These are phyloP conservation scores for Lodderomyces jiufengensis DNA, from an alignment of 1,139 yeast genomes.

Conservation along the genomic window DNA sequence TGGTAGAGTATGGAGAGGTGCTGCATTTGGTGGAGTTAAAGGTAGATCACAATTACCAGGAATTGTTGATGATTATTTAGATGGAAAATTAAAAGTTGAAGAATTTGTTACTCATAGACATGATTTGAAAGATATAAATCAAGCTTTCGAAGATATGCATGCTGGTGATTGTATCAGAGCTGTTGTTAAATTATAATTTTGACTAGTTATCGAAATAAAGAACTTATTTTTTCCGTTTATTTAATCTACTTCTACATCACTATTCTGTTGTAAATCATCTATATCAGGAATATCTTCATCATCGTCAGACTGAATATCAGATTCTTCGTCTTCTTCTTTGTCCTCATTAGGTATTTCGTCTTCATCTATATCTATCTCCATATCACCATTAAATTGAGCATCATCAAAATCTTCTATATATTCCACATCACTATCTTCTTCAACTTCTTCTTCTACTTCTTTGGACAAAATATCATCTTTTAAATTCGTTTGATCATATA, in stretches of 20 bases:
- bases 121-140: constrained; percentile 70
- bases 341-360: constrained; percentile 21
- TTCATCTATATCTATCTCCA: constrained; percentile 18
- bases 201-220: constrained; percentile 13
- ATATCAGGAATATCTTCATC: constrained; percentile 14
- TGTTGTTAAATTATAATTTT: constrained; percentile 62
- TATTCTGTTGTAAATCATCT: constrained; percentile 17
- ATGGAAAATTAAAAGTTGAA: constrained; percentile 84
- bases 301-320: constrained; percentile 22
- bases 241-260: constrained; percentile 27
- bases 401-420: constrained; percentile 42
- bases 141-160: constrained; percentile 94
- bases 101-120: constrained; percentile 93
- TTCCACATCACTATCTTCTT: constrained; percentile 36
- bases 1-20: constrained; percentile 98
- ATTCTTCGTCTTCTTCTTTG: constrained; percentile 20
- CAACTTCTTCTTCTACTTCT: constrained; percentile 26
- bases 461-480: constrained; percentile 50
- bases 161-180: constrained; percentile 93
- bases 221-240: constrained; percentile 3
- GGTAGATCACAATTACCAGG: constrained; percentile 96
- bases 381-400: constrained; percentile 27
- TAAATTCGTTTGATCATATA: constrained; percentile 66
- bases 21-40: constrained; percentile 98
- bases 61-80: constrained; percentile 78